These are phyloP conservation scores for Caloboletus firmus DNA, from an alignment of 1,284 basidiomycete genomes.

Conservation along the genomic window DNA sequence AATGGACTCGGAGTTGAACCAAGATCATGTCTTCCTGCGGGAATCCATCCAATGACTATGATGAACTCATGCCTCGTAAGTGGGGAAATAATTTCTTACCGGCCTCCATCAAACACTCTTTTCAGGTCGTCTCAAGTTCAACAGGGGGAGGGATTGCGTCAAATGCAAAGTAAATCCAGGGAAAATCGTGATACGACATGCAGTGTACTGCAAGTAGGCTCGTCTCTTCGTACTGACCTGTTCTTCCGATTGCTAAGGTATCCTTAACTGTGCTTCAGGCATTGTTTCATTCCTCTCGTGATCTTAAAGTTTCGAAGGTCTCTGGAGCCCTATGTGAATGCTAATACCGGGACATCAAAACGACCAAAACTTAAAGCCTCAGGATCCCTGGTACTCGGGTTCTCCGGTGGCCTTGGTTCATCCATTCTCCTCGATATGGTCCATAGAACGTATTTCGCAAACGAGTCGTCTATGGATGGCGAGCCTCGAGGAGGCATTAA, in stretches of 20 bases:
- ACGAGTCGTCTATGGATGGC: slow-evolving; percentile 28
- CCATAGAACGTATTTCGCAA: slow-evolving; percentile 57
- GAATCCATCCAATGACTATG: slow-evolving; percentile 55
- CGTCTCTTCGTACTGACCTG: neutral
- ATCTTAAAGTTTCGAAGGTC: slow-evolving; percentile 62
- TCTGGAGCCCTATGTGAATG: slow-evolving; percentile 65
- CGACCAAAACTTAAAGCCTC: slow-evolving; percentile 57
- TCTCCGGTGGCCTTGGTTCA: slow-evolving; percentile 75
- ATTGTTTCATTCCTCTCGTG: slow-evolving; percentile 66
- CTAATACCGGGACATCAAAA: slow-evolving; percentile 39
- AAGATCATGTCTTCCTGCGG: slow-evolving; percentile 51
- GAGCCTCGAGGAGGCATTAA: slow-evolving; percentile 53
- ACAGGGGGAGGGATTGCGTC: slow-evolving; percentile 62
- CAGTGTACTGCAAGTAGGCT: slow-evolving; percentile 79
- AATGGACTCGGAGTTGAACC: neutral
- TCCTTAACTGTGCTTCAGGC: slow-evolving; percentile 39
- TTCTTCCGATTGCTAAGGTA: neutral
- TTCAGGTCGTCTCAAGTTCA: slow-evolving; percentile 61
- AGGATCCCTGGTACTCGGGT: slow-evolving; percentile 65
- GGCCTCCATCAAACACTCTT: neutral
- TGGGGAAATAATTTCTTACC: neutral
- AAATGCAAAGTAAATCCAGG: slow-evolving; percentile 67
- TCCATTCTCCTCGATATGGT: slow-evolving; percentile 71
- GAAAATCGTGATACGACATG: slow-evolving; percentile 72
- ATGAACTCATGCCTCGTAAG: slow-evolving; percentile 66